Conservation (phyloP, 2,329 filamentous ascomycete genomes). For the Paraphaeosphaeria minitans region DNA sequence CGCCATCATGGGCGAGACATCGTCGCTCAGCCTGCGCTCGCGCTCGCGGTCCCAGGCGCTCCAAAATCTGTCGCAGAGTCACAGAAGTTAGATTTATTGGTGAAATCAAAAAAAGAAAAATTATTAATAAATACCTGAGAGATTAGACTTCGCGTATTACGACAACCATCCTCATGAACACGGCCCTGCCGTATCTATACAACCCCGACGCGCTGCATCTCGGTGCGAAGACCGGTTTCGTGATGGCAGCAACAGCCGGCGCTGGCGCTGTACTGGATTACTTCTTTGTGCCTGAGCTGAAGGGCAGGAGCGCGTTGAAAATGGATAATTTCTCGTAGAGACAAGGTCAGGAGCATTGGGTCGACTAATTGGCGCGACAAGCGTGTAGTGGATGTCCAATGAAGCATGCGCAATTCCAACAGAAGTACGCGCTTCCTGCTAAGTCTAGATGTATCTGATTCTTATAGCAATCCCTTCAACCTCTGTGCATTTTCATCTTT, state of each 20-base stretch:
- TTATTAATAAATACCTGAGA: no score
- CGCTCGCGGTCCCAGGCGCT: conserved; percentile 48
- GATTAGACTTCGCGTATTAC: no score
- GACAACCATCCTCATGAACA: conserved; percentile 13
- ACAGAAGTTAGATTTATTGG: no score
- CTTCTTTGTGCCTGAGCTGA: conserved; percentile 45
- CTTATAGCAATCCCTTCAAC: neutral
- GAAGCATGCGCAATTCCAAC: neutral
- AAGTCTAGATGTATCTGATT: neutral
- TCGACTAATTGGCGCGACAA: conserved; percentile 6
- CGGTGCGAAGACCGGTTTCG: conserved; percentile 46
- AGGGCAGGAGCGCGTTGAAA: conserved; percentile 44
- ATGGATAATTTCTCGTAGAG: conserved; percentile 46
- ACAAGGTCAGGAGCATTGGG: conserved; percentile 2
- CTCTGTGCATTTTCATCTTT: neutral
- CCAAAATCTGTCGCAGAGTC: conserved; percentile 27
- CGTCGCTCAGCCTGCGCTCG: conserved; percentile 35
- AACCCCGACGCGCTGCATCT: conserved; percentile 45
- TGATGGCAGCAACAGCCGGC: conserved; percentile 37
- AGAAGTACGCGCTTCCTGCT: neutral
- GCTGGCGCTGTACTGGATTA: conserved; percentile 38
- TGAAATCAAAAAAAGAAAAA: no score
- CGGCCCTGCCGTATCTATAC: conserved; percentile 40
- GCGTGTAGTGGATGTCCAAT: neutral
- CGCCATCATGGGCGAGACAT: conserved; percentile 19